Base-by-base conservation (phyloP, 768 basidiomycete species). In the Scleroderma citrinum region DNA sequence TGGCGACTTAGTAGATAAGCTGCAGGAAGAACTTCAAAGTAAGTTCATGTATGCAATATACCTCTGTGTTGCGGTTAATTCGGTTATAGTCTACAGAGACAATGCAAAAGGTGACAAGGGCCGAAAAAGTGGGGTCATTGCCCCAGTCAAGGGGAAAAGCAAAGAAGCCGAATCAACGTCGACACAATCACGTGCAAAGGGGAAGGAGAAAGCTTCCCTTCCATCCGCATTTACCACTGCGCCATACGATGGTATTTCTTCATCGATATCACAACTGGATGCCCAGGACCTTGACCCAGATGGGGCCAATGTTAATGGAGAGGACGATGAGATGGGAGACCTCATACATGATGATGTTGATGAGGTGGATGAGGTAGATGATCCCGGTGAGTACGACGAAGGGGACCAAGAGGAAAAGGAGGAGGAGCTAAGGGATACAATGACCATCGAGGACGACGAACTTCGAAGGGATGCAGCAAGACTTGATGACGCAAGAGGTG, bases 1-100 rank as follows among this genome's bases (percentile, higher is more conserved):
- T 50, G 78, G 80, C 2, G 87, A 90, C 59, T 69, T 90, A 37
- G 76, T 82, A 0, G 76, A 79, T 30, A 69, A 71, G 37, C 71
- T 90, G 3, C 80, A 85, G 52, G 67, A 59, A 0, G 88, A 92
- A 60, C 75, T 92, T 8, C 69, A 76, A 50, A 68, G 90, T 84
- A 49, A 53, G 76, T 69, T 24, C 1, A n/a, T 20, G 17, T 24
- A 12, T 32, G 11, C 30, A 24, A 10, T 49, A 34, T n/a, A 35
- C 38, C 36, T 51, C 30, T 14, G 24, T 32, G 7, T 14, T 21
- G 49, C 52, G 31, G 51, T n/a, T 10, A 12, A 20, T 5, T 44
- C 2, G 3, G 14, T 56, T 5, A 14, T 42, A 88, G 87, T 79
- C 19, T 87, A 83, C 54, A 82, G 85, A 49, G 81, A 85, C 35